Conservation (phyloP, 2,329 filamentous ascomycete genomes). For the Colletotrichum sp. region DNA sequence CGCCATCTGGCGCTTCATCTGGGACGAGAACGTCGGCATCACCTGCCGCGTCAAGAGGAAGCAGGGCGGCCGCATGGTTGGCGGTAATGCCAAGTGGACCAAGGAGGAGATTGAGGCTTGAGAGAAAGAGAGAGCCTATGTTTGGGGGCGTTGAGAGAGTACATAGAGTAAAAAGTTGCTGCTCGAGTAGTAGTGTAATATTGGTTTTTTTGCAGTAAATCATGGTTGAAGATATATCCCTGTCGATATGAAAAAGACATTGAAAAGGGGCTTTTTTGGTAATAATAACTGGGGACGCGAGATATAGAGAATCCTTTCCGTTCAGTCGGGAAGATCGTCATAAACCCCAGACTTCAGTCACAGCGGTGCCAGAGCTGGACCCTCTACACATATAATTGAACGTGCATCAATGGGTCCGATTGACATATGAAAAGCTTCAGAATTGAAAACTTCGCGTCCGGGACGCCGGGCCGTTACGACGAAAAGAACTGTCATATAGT, state of each 20-base stretch:
- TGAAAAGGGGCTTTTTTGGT: neutral
- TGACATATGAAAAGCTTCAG: constrained; percentile 22
- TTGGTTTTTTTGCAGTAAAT: neutral
- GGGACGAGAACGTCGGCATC: constrained; percentile 87
- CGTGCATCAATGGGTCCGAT: neutral
- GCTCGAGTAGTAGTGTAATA: neutral
- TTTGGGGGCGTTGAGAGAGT: neutral
- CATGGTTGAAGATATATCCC: neutral
- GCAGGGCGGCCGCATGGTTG: constrained; percentile 71
- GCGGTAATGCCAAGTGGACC: constrained; percentile 62
- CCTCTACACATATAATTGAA: neutral
- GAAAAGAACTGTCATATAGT: constrained; percentile 18
- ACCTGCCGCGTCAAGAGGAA: constrained; percentile 93
- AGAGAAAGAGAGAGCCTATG: constrained; percentile 8
- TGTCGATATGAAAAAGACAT: neutral
- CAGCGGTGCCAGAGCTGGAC: neutral
- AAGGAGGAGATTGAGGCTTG: constrained; percentile 73
- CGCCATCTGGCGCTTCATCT: constrained; percentile 95
- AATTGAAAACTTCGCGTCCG: constrained; percentile 21
- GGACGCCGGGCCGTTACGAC: constrained; percentile 15
- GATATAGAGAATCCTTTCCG: neutral
- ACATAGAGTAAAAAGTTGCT: neutral
- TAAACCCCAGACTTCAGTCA: neutral
- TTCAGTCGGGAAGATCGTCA: neutral
- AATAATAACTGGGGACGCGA: neutral